Evolutionary conservation across 2,329 filamentous ascomycete genomes (phyloP), one percentile per base, ranked within the genome.

Genomic region (Alternaria dauci): DNA sequence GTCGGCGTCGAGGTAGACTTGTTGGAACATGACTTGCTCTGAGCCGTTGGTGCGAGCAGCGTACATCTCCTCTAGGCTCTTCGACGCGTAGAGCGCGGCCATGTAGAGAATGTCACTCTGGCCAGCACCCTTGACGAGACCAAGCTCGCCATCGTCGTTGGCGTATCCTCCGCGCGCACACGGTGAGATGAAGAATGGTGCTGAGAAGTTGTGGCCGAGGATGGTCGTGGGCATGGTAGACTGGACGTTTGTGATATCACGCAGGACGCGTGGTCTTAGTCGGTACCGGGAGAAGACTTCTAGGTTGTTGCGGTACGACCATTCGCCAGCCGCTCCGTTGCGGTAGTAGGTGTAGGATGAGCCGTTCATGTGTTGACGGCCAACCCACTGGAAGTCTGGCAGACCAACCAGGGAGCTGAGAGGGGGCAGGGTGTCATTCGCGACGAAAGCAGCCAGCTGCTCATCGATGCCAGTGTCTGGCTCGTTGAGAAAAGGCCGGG

Each of bases 271-370:
- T 8, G 85, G 83, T 51, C 81, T 79, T 42, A 86, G 76, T 50
- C 77, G 77, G 68, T 83, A 84, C 14, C 83, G 81, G 61, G 79
- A 76, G 73, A 80, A 87, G 28, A 82, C 79, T 73, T 87, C 85
- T 6, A 87, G 79, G 74, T 87, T 87, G 73, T 86, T 86, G 50
- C 85, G 80, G 74, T 86, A 86, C 1, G 80, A 77, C 81, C 82
- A 87, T 74, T 87, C 85, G 60, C 84, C 85, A 4, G 80, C 84
- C 4, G 84, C 84, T 20, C 84, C 85, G 64, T 84, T 85, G 59
- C 84, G 82, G 75, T 87, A 87, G 74, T 86, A 87, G n/a, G 84
- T 85, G 74, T 84, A 87, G 68, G 83, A 81, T 23, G 74, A 68
- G 12, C 66, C 61, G 58, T 83, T 81, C 67, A 87, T 79, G 65